Base-by-base conservation (phyloP, 352 stramenopile species). In the Phytopythium vexans region DNA sequence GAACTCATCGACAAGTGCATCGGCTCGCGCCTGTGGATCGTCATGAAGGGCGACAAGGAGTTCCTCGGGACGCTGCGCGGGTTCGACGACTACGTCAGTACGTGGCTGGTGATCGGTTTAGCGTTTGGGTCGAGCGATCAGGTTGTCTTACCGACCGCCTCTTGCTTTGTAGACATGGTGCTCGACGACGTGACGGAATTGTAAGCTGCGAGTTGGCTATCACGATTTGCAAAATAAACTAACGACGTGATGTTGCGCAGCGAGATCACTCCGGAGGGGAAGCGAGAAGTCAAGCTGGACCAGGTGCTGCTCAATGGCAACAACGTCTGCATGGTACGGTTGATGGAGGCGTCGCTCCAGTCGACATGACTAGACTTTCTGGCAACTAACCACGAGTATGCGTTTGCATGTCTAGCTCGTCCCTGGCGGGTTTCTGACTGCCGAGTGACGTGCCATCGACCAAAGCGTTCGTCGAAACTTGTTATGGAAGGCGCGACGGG, bases 1-100 rank as follows among this genome's bases (percentile, higher is more conserved):
- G 97, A 99, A 80, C 77, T 99, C 33, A 99, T 99, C 58, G 97
- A 99, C 80, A 99, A 99, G 70, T 99, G 97, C 70, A 99, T 99
- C 59, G 97, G 97, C 46, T 98, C 93, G 12, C 86, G 92, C 52
- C 91, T 99, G 46, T 99, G 97, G 97, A 98, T 99, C 64, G 94
- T 99, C 64, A 99, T 99, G 96, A 98, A 99, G 70, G 96, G 96
- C 41, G 88, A 97, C 69, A 97, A 98, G 68, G 95, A 98, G 67
- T 90, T 98, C 58, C 63, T 97, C 27, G 95, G 95, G 36, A 98
- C 94, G 32, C 77, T 98, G 21, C 75, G 89, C 41, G 95, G 95
- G 15, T 98, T 98, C 59, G 95, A 98, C 64, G 94, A 98, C 67
- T 98, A 98, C 77, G 94, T 98, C 46, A 98, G 97, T 95, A 92